Evolutionary conservation across 208 protist genomes (phyloP).

Genomic region (Entamoeba moshkovskii): DNA sequence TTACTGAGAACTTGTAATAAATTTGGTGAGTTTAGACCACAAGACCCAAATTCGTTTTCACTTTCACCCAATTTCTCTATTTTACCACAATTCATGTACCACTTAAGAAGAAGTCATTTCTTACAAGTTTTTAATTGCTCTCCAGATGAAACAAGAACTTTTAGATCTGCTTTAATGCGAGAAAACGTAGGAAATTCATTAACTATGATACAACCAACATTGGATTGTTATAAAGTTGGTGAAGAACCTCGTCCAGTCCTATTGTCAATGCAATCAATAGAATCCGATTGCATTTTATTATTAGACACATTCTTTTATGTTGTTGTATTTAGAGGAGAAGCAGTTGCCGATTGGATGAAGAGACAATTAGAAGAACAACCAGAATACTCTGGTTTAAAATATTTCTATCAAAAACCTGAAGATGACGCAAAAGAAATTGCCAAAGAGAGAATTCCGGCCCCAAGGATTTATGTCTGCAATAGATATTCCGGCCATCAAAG

Average conservation of each 20-base stretch:
- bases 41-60: not conserved
- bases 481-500: no score
- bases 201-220: conserved; percentile 25
- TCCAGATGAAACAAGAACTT: conserved; percentile 26
- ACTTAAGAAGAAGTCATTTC: conserved; percentile 15
- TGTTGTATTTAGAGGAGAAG: not conserved
- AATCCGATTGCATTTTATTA: conserved; percentile 12
- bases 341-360: not conserved
- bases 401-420: conserved; percentile 8
- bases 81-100: conserved; percentile 30
- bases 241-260: not conserved
- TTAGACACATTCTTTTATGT: conserved; percentile 25
- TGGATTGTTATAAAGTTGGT: conserved; percentile 1
- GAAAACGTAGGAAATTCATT: conserved; percentile 20
- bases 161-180: not conserved
- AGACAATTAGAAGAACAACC: conserved; percentile 4
- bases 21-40: not conserved
- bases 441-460: not conserved
- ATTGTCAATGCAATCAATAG: not conserved
- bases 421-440: conserved; percentile 4
- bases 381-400: not conserved
- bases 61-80: conserved; percentile 9
- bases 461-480: not conserved
- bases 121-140: conserved; percentile 10
- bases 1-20: not conserved